Conservation (phyloP, 371 early-diverging fungal species). For the Actinomortierella ambigua region DNA sequence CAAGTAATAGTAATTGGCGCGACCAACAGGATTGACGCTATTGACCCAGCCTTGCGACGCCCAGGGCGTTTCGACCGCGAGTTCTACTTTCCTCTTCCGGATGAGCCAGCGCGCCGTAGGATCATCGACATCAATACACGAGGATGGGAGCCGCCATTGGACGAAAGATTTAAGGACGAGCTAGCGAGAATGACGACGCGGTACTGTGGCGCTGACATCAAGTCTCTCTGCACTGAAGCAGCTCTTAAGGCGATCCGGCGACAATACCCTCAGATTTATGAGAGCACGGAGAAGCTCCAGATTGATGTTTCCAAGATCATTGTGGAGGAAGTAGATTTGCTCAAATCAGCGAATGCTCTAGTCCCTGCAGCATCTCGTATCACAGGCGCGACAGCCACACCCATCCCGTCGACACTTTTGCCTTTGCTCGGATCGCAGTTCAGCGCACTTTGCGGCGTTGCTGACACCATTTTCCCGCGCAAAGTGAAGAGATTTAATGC, state of each 20-base stretch:
- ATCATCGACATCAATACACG: slow-evolving; percentile 51
- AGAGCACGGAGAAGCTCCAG: slow-evolving; percentile 52
- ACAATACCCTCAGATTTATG: slow-evolving; percentile 66
- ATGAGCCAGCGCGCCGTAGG: slow-evolving; percentile 48
- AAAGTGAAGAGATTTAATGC: too few relatives aligned
- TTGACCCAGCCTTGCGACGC: slow-evolving; percentile 72
- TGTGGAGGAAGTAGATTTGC: slow-evolving; percentile 58
- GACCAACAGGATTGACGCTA: slow-evolving; percentile 59
- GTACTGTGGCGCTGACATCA: slow-evolving; percentile 65
- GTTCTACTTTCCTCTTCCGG: slow-evolving; percentile 64
- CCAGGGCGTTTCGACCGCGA: slow-evolving; percentile 77
- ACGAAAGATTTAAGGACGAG: slow-evolving; percentile 37
- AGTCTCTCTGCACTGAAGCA: slow-evolving; percentile 80
- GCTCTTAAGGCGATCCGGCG: slow-evolving; percentile 72
- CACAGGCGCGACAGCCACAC: slow-evolving; percentile 47
- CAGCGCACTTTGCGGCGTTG: slow-evolving; percentile 5
- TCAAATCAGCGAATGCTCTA: slow-evolving; percentile 51
- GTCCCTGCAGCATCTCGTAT: slow-evolving; percentile 55
- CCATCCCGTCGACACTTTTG: slow-evolving; percentile 45
- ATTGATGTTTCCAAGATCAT: slow-evolving; percentile 50
- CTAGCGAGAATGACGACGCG: slow-evolving; percentile 52
- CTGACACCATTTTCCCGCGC: slow-evolving; percentile 21
- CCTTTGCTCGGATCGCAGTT: slow-evolving; percentile 45
- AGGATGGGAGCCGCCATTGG: slow-evolving; percentile 47
- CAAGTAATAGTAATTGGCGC: slow-evolving; percentile 77